phyloP scores from a whole-genome alignment of 1,284 basidiomycete species.

The Rugosomyces carneus region DNA sequence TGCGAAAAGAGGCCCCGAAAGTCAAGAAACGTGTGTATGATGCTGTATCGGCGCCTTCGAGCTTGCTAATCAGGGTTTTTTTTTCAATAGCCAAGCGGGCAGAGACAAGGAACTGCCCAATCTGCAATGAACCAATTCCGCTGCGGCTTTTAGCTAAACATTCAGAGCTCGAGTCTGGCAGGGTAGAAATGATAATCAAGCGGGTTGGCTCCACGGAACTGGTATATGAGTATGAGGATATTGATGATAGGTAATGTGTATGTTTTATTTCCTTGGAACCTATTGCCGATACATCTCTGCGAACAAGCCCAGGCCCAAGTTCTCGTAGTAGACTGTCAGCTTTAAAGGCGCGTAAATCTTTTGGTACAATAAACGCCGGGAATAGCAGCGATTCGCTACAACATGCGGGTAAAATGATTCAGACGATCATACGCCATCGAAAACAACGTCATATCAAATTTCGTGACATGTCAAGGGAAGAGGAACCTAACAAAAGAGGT shows the following conservation, averaged over 20 bases:
- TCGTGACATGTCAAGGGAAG: conserved; percentile 57
- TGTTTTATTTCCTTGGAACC: conserved; percentile 7
- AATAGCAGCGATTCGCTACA: conserved; percentile 27
- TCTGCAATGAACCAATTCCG: conserved; percentile 66
- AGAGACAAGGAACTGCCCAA: conserved; percentile 66
- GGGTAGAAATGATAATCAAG: conserved; percentile 59
- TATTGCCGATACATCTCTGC: conserved; percentile 6
- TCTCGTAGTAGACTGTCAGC: conserved; percentile 54
- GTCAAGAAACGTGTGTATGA: conserved; percentile 23
- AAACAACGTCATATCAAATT: conserved; percentile 57
- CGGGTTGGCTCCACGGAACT: conserved; percentile 46
- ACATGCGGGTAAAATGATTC: conserved; percentile 47
- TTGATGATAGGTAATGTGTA: conserved; percentile 42
- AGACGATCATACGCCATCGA: conserved; percentile 53
- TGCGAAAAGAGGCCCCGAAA: conserved; percentile 13
- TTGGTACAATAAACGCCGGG: conserved; percentile 26
- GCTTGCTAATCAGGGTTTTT: conserved; percentile 1
- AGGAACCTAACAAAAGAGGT: conserved; percentile 33
- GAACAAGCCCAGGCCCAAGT: conserved; percentile 28
- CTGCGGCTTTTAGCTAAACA: conserved; percentile 60
- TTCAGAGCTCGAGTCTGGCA: conserved; percentile 54
- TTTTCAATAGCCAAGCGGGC: conserved; percentile 57
- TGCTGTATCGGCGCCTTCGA: neutral
- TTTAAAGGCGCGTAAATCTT: conserved; percentile 52
- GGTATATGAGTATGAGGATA: conserved; percentile 30